Base-by-base conservation (phyloP, 2,329 filamentous ascomycete species). In the Grosmannia huntii region DNA sequence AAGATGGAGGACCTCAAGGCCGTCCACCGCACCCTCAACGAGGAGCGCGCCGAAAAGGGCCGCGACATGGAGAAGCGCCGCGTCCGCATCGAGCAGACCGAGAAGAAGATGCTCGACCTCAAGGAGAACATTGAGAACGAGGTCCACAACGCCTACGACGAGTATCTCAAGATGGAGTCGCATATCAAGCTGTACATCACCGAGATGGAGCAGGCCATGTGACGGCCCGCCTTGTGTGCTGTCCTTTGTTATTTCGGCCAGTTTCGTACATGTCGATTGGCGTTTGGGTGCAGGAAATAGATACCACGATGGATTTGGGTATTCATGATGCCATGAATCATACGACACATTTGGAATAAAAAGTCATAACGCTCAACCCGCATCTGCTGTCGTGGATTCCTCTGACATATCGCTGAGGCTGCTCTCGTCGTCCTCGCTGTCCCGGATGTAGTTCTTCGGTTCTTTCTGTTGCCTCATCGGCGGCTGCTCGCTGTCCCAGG, bases 41-140 rank as follows among this genome's bases (percentile, higher is more conserved):
- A 92, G 67, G 92, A 99, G 76, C 80, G 91, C 62, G 82, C 81
- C 1, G 89, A 94, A 57, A 95, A 95, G 73, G 86, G 86, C 38
- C 86, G 89, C 59, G 92, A 97, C 68, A 95, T 97, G 75, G 94
- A 99, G 76, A 84, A 87, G 68, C 80, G 91, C 66, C 83, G 89
- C 64, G 89, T 96, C n/a, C 79, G 91, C 61, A 97, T 99, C 63
- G 94, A 99, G 73, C 90, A 96, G 75, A 96, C 90, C 10, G 92
- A 97, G 80, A 97, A 97, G 76, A 97, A 97, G 91, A 99, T 97
- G 92, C 84, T 87, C 53, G 94, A 99, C 71, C 79, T 99, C 65
- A 97, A 96, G 69, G 94, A 97, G 70, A 95, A 94, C 66, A 96
- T 99, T 62, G 92, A 97, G 69, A 91, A 86, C 61, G 94, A 99